A percentile compares a stretch with the other conserved stretches of the same genome.
These are phyloP conservation scores for Claviceps fusiformis DNA, from an alignment of 2,329 filamentous ascomycete species.

Conservation along the genomic window DNA sequence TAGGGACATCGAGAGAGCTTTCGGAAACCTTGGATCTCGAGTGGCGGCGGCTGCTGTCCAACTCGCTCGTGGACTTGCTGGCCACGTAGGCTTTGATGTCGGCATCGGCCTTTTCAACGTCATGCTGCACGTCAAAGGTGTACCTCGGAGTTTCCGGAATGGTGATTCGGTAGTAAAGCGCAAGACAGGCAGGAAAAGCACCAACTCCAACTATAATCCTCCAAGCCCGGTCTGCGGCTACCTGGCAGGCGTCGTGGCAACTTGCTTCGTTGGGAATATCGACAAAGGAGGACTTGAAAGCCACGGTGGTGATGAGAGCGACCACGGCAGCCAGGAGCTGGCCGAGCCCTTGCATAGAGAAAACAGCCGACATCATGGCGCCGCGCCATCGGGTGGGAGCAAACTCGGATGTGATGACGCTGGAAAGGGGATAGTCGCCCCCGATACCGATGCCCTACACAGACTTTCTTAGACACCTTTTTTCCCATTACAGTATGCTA, in stretches of 20 bases:
- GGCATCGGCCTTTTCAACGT: constrained; percentile 60
- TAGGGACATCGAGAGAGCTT: constrained; percentile 46
- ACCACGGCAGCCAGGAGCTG: constrained; percentile 60
- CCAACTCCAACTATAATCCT: constrained; percentile 69
- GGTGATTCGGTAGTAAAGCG: constrained; percentile 74
- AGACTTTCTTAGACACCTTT: constrained; percentile 1
- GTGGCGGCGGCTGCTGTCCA: constrained; percentile 31
- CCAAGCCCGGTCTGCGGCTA: constrained; percentile 71
- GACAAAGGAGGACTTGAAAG: constrained; percentile 42
- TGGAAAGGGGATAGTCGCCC: constrained; percentile 69
- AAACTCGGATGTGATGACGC: constrained; percentile 75
- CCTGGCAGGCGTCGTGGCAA: constrained; percentile 50
- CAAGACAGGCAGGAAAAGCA: constrained; percentile 62
- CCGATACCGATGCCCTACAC: constrained; percentile 58
- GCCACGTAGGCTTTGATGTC: constrained; percentile 52
- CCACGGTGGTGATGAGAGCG: constrained; percentile 52
- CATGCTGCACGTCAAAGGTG: constrained; percentile 66
- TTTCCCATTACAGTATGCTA: not conserved
- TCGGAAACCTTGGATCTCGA: constrained; percentile 37
- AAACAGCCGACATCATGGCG: constrained; percentile 72
- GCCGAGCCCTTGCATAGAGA: constrained; percentile 76
- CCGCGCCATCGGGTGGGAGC: constrained; percentile 71
- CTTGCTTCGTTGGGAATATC: constrained; percentile 23
- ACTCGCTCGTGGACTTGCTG: constrained; percentile 32
- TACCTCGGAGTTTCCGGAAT: constrained; percentile 78